Conservation (phyloP, 2,329 filamentous ascomycete species). For the Lizonia empirigonia region DNA sequence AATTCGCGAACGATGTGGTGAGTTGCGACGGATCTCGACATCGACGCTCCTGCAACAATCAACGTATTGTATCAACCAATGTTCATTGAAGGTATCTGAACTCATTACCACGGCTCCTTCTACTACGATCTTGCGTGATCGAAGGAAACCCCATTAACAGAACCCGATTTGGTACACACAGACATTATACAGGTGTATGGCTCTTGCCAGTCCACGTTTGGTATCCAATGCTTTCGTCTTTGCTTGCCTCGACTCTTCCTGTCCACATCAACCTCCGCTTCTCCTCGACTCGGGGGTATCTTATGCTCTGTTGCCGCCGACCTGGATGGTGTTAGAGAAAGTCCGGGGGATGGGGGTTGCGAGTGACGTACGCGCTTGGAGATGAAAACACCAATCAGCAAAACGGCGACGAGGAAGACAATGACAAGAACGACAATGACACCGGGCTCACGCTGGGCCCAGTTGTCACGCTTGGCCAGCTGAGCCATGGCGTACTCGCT, state of each 20-base stretch:
- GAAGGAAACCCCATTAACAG: conserved; percentile 24
- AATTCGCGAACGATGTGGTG: too few species aligned
- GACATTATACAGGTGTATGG: conserved; percentile 36
- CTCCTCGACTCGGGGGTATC: conserved; percentile 15
- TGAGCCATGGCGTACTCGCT: conserved; percentile 46
- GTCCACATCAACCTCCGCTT: conserved; percentile 15
- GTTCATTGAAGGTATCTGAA: conserved; percentile 32
- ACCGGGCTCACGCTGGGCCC: conserved; percentile 62
- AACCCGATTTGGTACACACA: conserved; percentile 27
- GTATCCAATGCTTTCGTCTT: conserved; percentile 18
- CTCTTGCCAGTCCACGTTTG: conserved; percentile 17
- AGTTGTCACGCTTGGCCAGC: conserved; percentile 62
- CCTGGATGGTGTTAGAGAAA: conserved; percentile 1
- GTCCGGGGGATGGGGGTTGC: too few species aligned
- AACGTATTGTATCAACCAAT: conserved; percentile 14
- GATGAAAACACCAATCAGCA: conserved; percentile 58
- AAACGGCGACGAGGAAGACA: conserved; percentile 60
- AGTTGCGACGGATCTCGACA: too few species aligned
- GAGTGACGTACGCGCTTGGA: conserved; percentile 50
- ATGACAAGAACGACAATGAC: conserved; percentile 68
- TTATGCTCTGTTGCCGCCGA: conserved; percentile 12
- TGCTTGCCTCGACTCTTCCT: conserved; percentile 14
- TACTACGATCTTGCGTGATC: conserved; percentile 34
- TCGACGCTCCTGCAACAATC: conserved; percentile 6
- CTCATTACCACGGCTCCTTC: conserved; percentile 41